Evolutionary conservation across 257 asterid genomes (phyloP), one percentile per base, ranked within the genome.

Genomic region (Catharanthus roseus): DNA sequence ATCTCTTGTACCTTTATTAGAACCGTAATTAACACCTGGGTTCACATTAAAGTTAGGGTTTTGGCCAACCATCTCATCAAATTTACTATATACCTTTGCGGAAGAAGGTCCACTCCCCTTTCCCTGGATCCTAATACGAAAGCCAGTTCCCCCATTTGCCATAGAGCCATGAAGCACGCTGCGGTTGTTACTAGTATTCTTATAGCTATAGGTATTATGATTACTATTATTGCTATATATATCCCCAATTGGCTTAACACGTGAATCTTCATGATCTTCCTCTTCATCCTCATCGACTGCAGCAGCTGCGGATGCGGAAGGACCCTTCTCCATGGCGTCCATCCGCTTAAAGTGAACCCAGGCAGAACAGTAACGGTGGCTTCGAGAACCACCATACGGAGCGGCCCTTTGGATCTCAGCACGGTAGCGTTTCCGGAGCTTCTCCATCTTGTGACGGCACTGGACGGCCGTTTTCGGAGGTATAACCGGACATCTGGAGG

Each of bases 361-460:
- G 13, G 96, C 78, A 42, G 97, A 95, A 61, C 89, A 80, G 77
- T 79, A 88, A 0, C 96, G 85, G 60, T 83, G 81, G 47, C 86
- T 72, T 18, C 85, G 70, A 10, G 81, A 75, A 11, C 95, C 97
- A 38, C 93, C 91, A 78, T 81, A 87, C 0, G 96, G 86, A 50
- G 89, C 86, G 72, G 97, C 91, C 19, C 97, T 84, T 78, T 91
- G 97, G 82, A 89, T 88, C 92, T 95, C 99, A 19, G 86, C 80
- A 24, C 99, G 91, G 74, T 95, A 95, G 24, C 99, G 85, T 78
- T 95, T 95, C 33, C 99, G 75, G 24, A 95, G 95, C 89, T 95
- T 95, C 88, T 95, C 99, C 99, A 95, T 95, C 89, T 95, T 95
- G 82, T 95, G 99, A 33, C 97, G 96, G 75, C 99, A 91, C 93